Evolutionary conservation across 768 basidiomycete species (phyloP), one percentile per base, ranked within the genome.

Genomic region (Mrakia frigida): DNA sequence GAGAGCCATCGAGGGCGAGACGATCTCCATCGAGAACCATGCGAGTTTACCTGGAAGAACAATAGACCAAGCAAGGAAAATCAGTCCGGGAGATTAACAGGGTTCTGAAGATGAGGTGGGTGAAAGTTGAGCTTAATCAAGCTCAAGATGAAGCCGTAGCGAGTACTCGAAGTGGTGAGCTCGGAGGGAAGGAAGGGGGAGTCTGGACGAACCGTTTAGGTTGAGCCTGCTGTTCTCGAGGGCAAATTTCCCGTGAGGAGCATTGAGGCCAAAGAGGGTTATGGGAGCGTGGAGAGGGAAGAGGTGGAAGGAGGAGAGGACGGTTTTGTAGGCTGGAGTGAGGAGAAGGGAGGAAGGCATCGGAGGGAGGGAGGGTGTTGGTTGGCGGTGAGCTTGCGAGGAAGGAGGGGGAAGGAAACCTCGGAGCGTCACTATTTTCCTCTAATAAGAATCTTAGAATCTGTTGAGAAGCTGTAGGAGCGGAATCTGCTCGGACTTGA

Each of bases 1-100:
- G 23, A 72, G 50, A 11, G 28, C 35, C 21, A 31, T 25, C 9
- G 35, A 23, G 13, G 70, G 70, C 31, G 52, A 56, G 31, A 72
- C 70, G 70, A 72, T 56, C 50, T 72, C 70, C 70, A 72, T 72
- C 7, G 70, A 33, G 16, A 52, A 59, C 70, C 70, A 72, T 7
- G 52, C 70, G 37, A 59, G 37, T 35, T 72, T 72, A 7, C 70
- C 70, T 72, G 50, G 31, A 41, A 7, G 16, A 59, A 23, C 52
- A 33, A 71, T 3, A 37, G 50, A 53, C 3, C 25, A 25, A 56
- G 28, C 50, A 5, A n/a, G 4, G 14, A 37, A 69, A 11, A 21
- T 46, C 65, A 68, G 65, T 11, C 18, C 25, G 1, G n/a, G 33
- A 23, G 33, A 41, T 16, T 5, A 1, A 5, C 23, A 23, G 13